Evolutionary conservation across 176 grass and related monocot genomes (phyloP), one percentile per base, ranked within the genome.

Genomic region (Phoenix roebelenii): DNA sequence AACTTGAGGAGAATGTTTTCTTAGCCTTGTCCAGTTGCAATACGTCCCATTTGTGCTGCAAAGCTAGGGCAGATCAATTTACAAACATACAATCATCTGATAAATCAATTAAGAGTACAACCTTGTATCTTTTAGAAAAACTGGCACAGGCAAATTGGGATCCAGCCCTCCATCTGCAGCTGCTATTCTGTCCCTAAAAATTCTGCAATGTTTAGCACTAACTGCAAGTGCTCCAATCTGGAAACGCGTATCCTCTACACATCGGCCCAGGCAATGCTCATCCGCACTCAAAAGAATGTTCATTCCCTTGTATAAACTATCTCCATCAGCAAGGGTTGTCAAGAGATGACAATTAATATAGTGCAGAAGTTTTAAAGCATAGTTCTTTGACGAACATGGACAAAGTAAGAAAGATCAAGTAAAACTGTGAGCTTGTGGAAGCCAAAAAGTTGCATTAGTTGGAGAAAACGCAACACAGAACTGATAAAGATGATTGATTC

Each of bases 91-190:
- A 44, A 44, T 44, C 35, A 44, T 44, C 10, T 12, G 35, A 44
- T 44, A 44, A 44, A 44, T 44, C 35, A 12, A 44, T 44, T 44
- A 14, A 14, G 10, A 44, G 10, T 44, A 44, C 35, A 79, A 97
- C 93, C 93, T 98, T 58, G 73, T 76, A 66, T 98, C 93, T 67
- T 92, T 85, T 58, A 98, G 63, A 56, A 71, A 92, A 80, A 88
- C 76, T 49, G 75, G 81, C n/a, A 78, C 61, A 60, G 67, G 51
- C 18, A 71, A 28, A 2, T 67, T 7, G 3, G 59, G 78, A 44
- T 73, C 60, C 5, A 74, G 55, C 58, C 78, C 72, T n/a, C 77
- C 70, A 63, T 63, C 50, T 23, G 19, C 56, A 32, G 25, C 56
- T 16, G 83, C 62, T 25, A 78, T 60, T 3, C 55, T 84, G 32